Evolutionary conservation across 331 rosid genomes (phyloP).

Genomic region (Malus hybrid): DNA sequence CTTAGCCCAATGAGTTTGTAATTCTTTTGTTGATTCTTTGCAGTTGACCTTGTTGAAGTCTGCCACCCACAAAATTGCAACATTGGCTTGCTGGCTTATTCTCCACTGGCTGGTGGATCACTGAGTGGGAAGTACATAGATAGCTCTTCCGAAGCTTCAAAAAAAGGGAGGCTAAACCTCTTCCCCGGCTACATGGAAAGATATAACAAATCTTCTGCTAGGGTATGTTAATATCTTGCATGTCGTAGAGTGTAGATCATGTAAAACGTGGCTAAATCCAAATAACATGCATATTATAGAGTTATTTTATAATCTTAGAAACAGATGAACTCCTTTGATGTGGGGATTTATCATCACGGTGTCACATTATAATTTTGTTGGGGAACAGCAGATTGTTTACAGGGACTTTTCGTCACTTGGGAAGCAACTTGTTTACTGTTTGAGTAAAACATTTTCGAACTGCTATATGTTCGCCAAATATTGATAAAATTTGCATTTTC

Average conservation of each 20-base stretch:
- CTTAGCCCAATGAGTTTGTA: constrained; percentile 1
- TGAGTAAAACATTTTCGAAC: no score
- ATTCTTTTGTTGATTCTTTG: constrained; percentile 19
- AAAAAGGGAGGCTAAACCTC: constrained; percentile 64
- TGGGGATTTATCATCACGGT: neutral
- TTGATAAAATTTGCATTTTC: neutral
- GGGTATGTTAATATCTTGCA: constrained; percentile 36
- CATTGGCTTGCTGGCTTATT: constrained; percentile 74
- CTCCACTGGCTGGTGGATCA: constrained; percentile 77
- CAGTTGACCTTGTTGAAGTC: constrained; percentile 90
- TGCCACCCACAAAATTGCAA: constrained; percentile 81
- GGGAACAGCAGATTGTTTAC: no score
- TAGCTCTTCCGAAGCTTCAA: constrained; percentile 47
- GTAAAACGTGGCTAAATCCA: neutral
- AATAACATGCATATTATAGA: neutral
- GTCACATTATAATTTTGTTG: neutral
- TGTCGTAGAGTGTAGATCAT: constrained; percentile 3
- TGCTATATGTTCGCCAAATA: neutral
- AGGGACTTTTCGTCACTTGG: no score
- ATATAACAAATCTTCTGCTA: constrained; percentile 62
- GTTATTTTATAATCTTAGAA: neutral
- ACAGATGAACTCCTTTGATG: neutral
- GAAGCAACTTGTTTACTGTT: no score
- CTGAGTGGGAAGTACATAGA: constrained; percentile 81
- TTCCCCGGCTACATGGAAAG: constrained; percentile 91